These are phyloP conservation scores for Salvia miltiorrhiza DNA, from an alignment of 257 asterid genomes.

Conservation along the genomic window DNA sequence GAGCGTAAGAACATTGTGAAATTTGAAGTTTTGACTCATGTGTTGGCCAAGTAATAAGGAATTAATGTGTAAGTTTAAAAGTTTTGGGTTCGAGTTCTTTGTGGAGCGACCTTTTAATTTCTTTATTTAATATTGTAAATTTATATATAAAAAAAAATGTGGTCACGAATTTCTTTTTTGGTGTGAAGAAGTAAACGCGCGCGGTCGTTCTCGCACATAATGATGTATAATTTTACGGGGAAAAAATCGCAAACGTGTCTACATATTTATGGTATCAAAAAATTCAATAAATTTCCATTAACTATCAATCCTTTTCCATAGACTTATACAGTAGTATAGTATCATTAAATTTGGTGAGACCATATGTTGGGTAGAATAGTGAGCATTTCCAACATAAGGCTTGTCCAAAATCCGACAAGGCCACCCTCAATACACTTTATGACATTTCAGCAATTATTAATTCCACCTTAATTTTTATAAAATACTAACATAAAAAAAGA, in stretches of 20 bases:
- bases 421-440: constrained; percentile 18
- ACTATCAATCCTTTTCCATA: constrained; percentile 12
- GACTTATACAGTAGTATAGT: constrained; percentile 6
- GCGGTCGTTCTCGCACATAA: not conserved
- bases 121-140: no score
- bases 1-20: no score
- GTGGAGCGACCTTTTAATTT: no score
- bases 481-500: not conserved
- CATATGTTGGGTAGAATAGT: constrained; percentile 32
- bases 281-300: not conserved
- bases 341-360: constrained; percentile 33
- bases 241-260: no score
- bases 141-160: no score
- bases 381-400: constrained; percentile 32
- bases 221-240: not conserved
- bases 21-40: no score
- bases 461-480: not conserved
- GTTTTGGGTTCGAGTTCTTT: no score
- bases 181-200: no score
- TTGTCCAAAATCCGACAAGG: constrained; percentile 35
- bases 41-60: no score
- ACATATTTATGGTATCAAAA: not conserved
- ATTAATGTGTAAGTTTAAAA: no score
- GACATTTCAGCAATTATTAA: constrained; percentile 13
- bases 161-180: no score